Evolutionary conservation across 78 protist genomes (phyloP), one percentile per base, ranked within the genome.

Genomic region (Isochrysis galbana): DNA sequence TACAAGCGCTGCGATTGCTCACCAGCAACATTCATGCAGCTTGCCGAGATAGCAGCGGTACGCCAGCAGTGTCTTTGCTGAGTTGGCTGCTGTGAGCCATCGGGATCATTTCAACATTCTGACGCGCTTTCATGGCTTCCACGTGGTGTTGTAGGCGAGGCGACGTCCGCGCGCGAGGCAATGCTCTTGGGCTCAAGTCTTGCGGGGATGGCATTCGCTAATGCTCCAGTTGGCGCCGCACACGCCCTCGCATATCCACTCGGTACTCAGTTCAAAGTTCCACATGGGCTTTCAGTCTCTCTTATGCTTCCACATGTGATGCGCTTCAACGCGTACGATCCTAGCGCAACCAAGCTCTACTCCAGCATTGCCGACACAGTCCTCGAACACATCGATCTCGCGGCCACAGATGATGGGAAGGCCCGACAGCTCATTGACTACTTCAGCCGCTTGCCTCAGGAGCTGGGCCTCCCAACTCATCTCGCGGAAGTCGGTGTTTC

Each of bases 201-300:
- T 34, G 91, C 91, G 3, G 91, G 91, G 10, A 46, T 87, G 36
- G 91, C 91, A 19, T 87, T 87, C 23, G 91, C 91, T 25, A 87
- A 87, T 29, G 91, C 91, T 7, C 91, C 91, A 5, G 91, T 87
- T 11, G 91, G 77, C 23, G 91, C 91, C 26, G 91, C 38, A 44
- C 91, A 87, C n/a, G 91, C 91, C 19, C 70, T 87, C 10, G 91
- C 91, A 46, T 87, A 87, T 17, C 91, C 91, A 5, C 11, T 87
- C 23, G 87, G 87, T 4, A 4, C 45, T 3, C 10, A 82, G 32
- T 5, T 4, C 51, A 7, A 46, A 25, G 48, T 72, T 22, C 21
- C 82, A 5, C 82, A 72, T n/a, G 89, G 91, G 1, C 77, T 88
- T 19, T 38, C 51, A 5, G 55, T 54, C 44, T 54, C 78, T 7